Evolutionary conservation across 2,329 filamentous ascomycete genomes (phyloP).

Genomic region (Microascus cirrosus): DNA sequence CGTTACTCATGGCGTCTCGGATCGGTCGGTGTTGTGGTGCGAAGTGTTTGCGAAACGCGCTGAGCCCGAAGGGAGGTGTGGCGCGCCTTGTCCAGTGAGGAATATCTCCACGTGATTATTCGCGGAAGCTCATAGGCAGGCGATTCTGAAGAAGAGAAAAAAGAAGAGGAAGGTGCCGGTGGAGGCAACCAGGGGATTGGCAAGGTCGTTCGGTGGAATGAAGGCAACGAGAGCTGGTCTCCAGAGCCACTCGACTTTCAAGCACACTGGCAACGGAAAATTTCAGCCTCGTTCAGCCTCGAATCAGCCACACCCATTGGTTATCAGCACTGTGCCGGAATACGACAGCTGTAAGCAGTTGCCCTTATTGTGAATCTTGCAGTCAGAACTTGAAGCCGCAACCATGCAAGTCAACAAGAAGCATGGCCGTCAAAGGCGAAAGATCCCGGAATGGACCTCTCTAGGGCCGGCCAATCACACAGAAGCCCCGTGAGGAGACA

Average conservation of each 20-base stretch:
- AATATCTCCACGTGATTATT: not conserved
- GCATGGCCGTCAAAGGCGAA: too few relatives aligned
- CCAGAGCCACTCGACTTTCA: not conserved
- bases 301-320: not conserved
- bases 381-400: too few relatives aligned
- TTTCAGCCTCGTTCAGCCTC: not conserved
- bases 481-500: too few relatives aligned
- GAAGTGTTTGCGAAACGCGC: not conserved
- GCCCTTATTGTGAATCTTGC: too few relatives aligned
- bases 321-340: not conserved
- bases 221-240: not conserved
- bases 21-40: not conserved
- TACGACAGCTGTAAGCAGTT: too few relatives aligned
- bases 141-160: not conserved
- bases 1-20: constrained; percentile 39
- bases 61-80: not conserved
- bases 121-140: not conserved
- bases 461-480: too few relatives aligned
- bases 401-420: too few relatives aligned
- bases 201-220: not conserved
- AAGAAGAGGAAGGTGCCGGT: not conserved
- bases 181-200: not conserved
- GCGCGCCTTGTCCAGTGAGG: not conserved
- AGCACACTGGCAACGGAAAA: not conserved
- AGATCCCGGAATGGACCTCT: too few relatives aligned